Evolutionary conservation across 129 eudicot genomes (phyloP), one percentile per base, ranked within the genome.

Genomic region (Saussurea involucrata): DNA sequence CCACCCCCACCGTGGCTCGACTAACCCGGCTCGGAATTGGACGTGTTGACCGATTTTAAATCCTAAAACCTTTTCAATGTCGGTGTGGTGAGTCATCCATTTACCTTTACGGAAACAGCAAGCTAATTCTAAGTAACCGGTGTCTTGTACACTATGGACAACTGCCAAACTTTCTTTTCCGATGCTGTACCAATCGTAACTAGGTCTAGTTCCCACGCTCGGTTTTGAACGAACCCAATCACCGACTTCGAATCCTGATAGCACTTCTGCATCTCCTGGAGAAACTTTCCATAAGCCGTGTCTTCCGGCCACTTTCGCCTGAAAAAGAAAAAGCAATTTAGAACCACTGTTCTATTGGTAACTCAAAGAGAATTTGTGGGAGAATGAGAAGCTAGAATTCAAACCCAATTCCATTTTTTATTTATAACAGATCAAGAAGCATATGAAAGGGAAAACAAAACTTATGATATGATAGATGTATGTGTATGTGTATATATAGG

Each of bases 141-240:
- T 87, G 18, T 95, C 99, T 83, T 87, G 97, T 66, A 95, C 86
- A 69, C 99, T 88, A 55, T 95, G 97, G 33, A 95, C 97, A 24
- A 95, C 87, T 42, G 99, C 99, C 71, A 95, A 78, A 79, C 96
- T 78, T 75, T 95, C 99, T 79, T 88, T 95, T 10, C 94, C 99
- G n/a, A 92, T 86, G 49, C 87, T 92, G 67, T 77, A 83, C 99
- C 99, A 92, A 72, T 95, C 99, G 71, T 95, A 95, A 85, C 97
- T 92, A 15, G 99, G 96, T 83, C 99, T 82, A 15, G 94, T 83
- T 25, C 99, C 97, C 49, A 92, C 72, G 79, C 76, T 95, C 8
- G 96, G 99, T 73, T 88, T 95, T 34, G 97, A 90, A 18, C 95
- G 99, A 10, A 95, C 99, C 99, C 99, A 95, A 68, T 95, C 99